These are phyloP conservation scores for Globisporangium canariense DNA, from an alignment of 352 stramenopile species.

Conservation along the genomic window DNA sequence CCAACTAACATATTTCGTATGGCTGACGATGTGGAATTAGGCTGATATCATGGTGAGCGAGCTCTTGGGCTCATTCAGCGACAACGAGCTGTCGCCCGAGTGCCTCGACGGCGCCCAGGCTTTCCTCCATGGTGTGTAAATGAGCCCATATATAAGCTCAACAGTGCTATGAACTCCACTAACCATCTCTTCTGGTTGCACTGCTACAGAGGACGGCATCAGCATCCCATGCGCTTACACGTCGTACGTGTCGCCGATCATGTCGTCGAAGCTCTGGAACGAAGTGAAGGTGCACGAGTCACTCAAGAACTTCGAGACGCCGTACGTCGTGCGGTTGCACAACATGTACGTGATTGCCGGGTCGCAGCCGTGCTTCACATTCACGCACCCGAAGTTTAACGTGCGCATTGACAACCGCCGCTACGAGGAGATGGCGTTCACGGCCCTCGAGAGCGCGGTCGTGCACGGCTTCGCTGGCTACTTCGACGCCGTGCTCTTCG, in stretches of 20 bases:
- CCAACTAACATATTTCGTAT: neutral
- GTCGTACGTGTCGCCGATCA: constrained; percentile 93
- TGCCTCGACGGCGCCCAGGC: constrained; percentile 95
- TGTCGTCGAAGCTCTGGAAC: constrained; percentile 92
- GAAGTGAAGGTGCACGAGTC: constrained; percentile 79
- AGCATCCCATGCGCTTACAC: constrained; percentile 93
- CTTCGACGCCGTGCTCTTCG: constrained; percentile 95
- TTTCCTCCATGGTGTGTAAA: constrained; percentile 80
- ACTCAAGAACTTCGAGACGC: constrained; percentile 92
- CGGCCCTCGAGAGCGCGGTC: constrained; percentile 45
- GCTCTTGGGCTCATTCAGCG: constrained; percentile 95
- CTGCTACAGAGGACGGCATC: constrained; percentile 62
- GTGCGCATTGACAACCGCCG: constrained; percentile 85
- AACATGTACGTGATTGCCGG: constrained; percentile 87
- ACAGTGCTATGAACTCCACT: neutral
- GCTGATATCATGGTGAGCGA: constrained; percentile 96
- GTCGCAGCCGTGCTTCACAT: constrained; percentile 91
- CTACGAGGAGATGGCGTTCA: constrained; percentile 51
- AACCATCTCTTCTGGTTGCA: neutral
- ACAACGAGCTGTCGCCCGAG: constrained; percentile 99
- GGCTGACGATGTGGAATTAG: constrained; percentile 2
- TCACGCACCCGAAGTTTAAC: constrained; percentile 89
- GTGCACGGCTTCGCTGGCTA: constrained; percentile 96
- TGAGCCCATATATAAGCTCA: no score
- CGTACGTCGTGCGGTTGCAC: constrained; percentile 96